Evolutionary conservation across 2,329 filamentous ascomycete species (phyloP).

Genomic region (Anthostomella pinea): DNA sequence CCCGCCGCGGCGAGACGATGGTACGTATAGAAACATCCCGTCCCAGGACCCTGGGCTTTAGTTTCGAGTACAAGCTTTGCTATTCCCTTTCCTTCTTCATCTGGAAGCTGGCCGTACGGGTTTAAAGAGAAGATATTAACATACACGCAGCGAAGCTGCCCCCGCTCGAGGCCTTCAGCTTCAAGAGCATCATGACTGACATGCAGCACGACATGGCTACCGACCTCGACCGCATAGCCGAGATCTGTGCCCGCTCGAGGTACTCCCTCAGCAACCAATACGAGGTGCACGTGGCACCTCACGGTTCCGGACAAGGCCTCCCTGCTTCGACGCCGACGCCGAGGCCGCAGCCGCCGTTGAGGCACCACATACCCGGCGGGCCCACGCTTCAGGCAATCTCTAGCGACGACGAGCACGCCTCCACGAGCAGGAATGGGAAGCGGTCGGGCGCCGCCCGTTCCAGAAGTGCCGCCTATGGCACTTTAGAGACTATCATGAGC

Average conservation of each 20-base stretch:
- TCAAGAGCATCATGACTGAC: slow-evolving; percentile 61
- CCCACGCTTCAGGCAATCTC: slow-evolving; percentile 57
- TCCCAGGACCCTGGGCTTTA: no score
- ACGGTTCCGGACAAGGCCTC: slow-evolving; percentile 56
- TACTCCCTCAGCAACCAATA: slow-evolving; percentile 67
- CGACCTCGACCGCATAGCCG: slow-evolving; percentile 62
- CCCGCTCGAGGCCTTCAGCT: slow-evolving; percentile 61
- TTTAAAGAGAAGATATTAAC: no score
- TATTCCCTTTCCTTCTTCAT: no score
- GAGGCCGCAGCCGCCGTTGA: slow-evolving; percentile 26
- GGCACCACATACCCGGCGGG: slow-evolving; percentile 36
- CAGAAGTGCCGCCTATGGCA: slow-evolving; percentile 57
- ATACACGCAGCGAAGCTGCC: slow-evolving; percentile 49
- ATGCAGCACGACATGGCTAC: slow-evolving; percentile 53
- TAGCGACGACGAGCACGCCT: slow-evolving; percentile 53
- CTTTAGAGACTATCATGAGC: slow-evolving; percentile 65
- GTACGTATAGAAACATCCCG: no score
- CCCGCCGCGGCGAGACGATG: slow-evolving; percentile 27
- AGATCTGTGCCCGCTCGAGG: slow-evolving; percentile 63
- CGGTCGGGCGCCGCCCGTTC: slow-evolving; percentile 42
- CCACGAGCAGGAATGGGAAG: slow-evolving; percentile 37
- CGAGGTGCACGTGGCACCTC: slow-evolving; percentile 62
- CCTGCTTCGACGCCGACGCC: slow-evolving; percentile 38
- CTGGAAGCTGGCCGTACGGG: no score
- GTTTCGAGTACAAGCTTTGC: no score